Evolutionary conservation across 192 early-diverging fungal species (phyloP).

Genomic region (Mortierella claussenii): DNA sequence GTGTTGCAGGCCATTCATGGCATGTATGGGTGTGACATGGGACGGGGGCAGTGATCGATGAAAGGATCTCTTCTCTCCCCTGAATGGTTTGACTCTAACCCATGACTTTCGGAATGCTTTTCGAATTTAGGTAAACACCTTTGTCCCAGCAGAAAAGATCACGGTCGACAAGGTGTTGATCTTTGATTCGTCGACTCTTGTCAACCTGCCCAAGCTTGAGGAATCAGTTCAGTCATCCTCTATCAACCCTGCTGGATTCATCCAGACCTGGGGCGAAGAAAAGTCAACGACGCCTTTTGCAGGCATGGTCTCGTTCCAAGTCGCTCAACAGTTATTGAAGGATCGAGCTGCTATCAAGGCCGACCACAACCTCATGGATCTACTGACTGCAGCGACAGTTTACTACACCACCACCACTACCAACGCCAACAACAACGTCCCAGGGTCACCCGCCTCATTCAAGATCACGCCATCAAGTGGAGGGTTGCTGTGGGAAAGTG

Average conservation of each 20-base stretch:
- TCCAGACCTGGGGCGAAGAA: slow-evolving; percentile 39
- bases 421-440: too few relatives aligned
- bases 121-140: slow-evolving; percentile 30
- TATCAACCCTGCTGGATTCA: slow-evolving; percentile 1
- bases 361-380: slow-evolving; percentile 2
- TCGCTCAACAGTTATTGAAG: slow-evolving; percentile 22
- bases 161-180: slow-evolving; percentile 44
- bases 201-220: slow-evolving; percentile 36
- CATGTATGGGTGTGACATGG: too few relatives aligned
- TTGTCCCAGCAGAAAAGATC: slow-evolving; percentile 31
- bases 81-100: too few relatives aligned
- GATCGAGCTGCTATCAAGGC: slow-evolving; percentile 12
- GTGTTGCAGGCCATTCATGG: too few relatives aligned
- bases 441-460: background rate
- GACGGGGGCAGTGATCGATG: too few relatives aligned
- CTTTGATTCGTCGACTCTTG: slow-evolving; percentile 46
- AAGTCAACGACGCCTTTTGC: slow-evolving; percentile 25
- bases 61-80: too few relatives aligned
- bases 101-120: too few relatives aligned
- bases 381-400: slow-evolving; percentile 20
- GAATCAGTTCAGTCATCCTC: background rate
- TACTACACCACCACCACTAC: slow-evolving; percentile 13
- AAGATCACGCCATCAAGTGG: slow-evolving; percentile 12
- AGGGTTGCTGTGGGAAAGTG: slow-evolving; percentile 54
- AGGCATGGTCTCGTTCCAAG: slow-evolving; percentile 28